Evolutionary conservation across 2,329 filamentous ascomycete species (phyloP), one percentile per base, ranked within the genome.

Genomic region (Fusarium globosum): DNA sequence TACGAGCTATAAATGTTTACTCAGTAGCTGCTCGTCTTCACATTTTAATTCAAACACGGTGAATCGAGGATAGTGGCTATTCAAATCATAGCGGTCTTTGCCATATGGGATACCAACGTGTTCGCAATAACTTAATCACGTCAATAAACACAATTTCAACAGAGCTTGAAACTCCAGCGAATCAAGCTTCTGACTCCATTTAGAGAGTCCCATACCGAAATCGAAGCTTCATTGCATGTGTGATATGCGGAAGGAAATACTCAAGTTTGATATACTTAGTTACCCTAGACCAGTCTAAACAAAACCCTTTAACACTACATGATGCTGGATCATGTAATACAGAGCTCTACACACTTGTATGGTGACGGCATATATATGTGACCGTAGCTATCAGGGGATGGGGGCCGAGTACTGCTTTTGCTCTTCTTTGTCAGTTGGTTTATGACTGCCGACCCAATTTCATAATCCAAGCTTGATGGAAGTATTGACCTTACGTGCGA

Each of bases 1-100:
- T 53, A 43, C 26, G 55, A 68, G 46, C 43, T 45, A 21, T 35
- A 10, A 8, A 21, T 21, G 9, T 21, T 21, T 35, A 23, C 46
- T 21, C 41, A 15, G n/a, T 15, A 62, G 23, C 26, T 61, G 36
- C 6, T 26, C 38, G 46, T 65, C 48, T 46, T n/a, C 23, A 48
- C 28, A 4, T 45, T 38, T 48, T 59, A 48, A n/a, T 39, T 60
- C 30, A 53, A 72, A 69, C 45, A 53, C 49, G 36, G 42, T 60
- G 41, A 38, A 10, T n/a, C n/a, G 11, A 55, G 14, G 12, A n/a
- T n/a, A 41, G 20, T n/a, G 20, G 14, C 8, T 41, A 28, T 28
- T 14, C 15, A 21, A 38, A 21, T 2, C 18, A 26, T 12, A 9
- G 20, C 7, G 20, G 18, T 36, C 14, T 53, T 21, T 16, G 14